phyloP scores from a whole-genome alignment of 164 flowering plant species.

The Macadamia integrifolia region DNA sequence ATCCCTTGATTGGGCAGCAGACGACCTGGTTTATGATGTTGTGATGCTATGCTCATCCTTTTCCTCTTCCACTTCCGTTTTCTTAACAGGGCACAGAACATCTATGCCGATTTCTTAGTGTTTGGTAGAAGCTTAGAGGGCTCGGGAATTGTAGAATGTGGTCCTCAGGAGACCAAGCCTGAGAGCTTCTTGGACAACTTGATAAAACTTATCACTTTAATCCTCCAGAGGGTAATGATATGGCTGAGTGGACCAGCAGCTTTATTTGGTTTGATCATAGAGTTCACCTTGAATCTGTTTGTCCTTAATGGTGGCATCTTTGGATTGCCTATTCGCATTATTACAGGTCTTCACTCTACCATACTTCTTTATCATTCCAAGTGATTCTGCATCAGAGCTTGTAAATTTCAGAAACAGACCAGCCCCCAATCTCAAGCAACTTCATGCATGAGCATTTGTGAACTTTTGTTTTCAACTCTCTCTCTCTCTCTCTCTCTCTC shows the following conservation, averaged over 20 bases:
- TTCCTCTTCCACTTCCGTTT: no score
- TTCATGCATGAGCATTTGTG: no score
- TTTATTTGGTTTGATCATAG: constrained; percentile 6
- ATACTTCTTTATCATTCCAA: background rate
- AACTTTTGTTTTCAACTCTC: no score
- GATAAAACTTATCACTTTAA: constrained; percentile 2
- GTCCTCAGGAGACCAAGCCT: constrained; percentile 2
- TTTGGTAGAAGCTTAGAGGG: constrained; percentile 8
- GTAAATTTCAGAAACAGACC: no score
- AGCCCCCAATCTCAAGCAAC: no score
- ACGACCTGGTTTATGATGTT: no score
- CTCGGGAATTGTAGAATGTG: constrained; percentile 7
- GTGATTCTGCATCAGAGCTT: background rate
- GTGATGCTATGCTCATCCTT: no score
- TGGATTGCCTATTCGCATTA: background rate
- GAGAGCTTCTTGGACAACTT: background rate
- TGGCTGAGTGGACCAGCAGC: background rate
- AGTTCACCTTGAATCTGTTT: constrained; percentile 18
- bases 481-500: no score
- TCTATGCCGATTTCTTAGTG: background rate
- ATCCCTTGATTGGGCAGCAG: no score
- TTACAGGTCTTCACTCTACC: constrained; percentile 14
- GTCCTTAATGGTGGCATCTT: constrained; percentile 16
- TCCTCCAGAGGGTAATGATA: constrained; percentile 12
- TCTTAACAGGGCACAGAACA: no score